Evolutionary conservation across 2,329 filamentous ascomycete genomes (phyloP).

Genomic region (Orbilia blumenaviensis): DNA sequence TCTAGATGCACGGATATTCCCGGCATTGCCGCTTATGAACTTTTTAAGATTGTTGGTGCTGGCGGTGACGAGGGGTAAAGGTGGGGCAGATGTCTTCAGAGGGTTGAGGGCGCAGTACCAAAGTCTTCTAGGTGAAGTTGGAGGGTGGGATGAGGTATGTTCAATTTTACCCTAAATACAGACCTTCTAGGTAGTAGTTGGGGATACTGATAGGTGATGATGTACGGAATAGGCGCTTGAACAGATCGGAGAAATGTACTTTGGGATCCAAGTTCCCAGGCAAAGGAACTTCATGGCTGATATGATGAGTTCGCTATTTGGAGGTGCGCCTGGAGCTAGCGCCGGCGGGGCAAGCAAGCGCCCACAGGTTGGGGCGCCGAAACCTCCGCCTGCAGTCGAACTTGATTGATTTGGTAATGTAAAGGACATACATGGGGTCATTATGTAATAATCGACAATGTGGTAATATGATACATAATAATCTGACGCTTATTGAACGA

Average conservation of each 20-base stretch:
- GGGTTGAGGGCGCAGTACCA: slow-evolving; percentile 85
- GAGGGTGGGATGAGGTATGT: slow-evolving; percentile 74
- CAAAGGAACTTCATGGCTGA: slow-evolving; percentile 94
- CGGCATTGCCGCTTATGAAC: slow-evolving; percentile 91
- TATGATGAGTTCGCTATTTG: slow-evolving; percentile 86
- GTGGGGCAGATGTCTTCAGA: slow-evolving; percentile 77
- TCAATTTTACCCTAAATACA: slow-evolving; percentile 4
- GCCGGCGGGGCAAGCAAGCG: slow-evolving; percentile 18
- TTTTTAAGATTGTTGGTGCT: slow-evolving; percentile 87
- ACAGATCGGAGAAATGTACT: slow-evolving; percentile 95
- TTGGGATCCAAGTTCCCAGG: slow-evolving; percentile 84
- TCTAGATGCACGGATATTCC: slow-evolving; percentile 82
- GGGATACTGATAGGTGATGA: background rate
- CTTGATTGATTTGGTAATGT: slow-evolving; percentile 38
- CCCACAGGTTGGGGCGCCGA: slow-evolving; percentile 53
- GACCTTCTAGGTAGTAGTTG: background rate
- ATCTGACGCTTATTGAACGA: background rate
- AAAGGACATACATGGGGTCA: background rate
- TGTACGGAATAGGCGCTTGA: slow-evolving; percentile 69
- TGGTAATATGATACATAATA: slow-evolving; percentile 11
- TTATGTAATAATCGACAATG: background rate
- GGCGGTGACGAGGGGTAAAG: slow-evolving; percentile 78
- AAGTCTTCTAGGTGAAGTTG: slow-evolving; percentile 77
- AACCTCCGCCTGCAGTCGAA: slow-evolving; percentile 43
- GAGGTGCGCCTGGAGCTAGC: slow-evolving; percentile 67